phyloP scores from a whole-genome alignment of 1,284 basidiomycete genomes.

The Ganoderma meredithae region DNA sequence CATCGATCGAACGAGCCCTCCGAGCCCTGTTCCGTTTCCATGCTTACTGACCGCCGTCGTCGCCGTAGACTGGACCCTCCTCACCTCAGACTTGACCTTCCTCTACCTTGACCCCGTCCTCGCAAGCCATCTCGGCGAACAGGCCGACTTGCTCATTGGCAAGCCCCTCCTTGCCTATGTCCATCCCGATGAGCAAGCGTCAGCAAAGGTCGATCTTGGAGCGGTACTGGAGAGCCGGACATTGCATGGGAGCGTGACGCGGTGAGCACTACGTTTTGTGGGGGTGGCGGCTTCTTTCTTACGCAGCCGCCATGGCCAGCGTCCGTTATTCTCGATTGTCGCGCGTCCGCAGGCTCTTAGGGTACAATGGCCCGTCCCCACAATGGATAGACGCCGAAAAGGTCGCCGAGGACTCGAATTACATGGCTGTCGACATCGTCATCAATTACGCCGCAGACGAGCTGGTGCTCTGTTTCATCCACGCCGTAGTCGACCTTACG shows the following conservation, averaged over 20 bases:
- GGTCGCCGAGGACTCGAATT: slow-evolving; percentile 79
- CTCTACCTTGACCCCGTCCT: slow-evolving; percentile 92
- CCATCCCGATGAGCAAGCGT: slow-evolving; percentile 87
- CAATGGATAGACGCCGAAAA: slow-evolving; percentile 72
- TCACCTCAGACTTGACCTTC: slow-evolving; percentile 80
- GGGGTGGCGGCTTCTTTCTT: slow-evolving; percentile 13
- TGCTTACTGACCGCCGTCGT: slow-evolving; percentile 34
- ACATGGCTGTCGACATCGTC: slow-evolving; percentile 91
- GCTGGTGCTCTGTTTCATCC: slow-evolving; percentile 94
- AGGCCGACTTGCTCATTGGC: slow-evolving; percentile 75
- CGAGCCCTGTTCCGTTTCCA: slow-evolving; percentile 31
- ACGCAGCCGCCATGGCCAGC: slow-evolving; percentile 46
- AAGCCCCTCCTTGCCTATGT: slow-evolving; percentile 86
- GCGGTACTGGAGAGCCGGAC: slow-evolving; percentile 83
- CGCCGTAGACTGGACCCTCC: slow-evolving; percentile 71
- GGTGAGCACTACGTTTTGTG: slow-evolving; percentile 55
- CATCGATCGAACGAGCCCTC: slow-evolving; percentile 44
- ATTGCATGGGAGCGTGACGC: slow-evolving; percentile 91
- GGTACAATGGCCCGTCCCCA: slow-evolving; percentile 59
- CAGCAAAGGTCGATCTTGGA: slow-evolving; percentile 80
- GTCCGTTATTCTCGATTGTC: slow-evolving; percentile 80
- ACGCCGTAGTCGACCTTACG: slow-evolving; percentile 82
- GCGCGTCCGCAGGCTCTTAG: slow-evolving; percentile 71
- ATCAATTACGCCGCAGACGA: slow-evolving; percentile 95
- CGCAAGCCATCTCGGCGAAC: slow-evolving; percentile 75